Percentiles rank a stretch among this genome's conserved stretches.
Conservation (phyloP, 768 basidiomycete species). For the Psilocybe cyanescens region DNA sequence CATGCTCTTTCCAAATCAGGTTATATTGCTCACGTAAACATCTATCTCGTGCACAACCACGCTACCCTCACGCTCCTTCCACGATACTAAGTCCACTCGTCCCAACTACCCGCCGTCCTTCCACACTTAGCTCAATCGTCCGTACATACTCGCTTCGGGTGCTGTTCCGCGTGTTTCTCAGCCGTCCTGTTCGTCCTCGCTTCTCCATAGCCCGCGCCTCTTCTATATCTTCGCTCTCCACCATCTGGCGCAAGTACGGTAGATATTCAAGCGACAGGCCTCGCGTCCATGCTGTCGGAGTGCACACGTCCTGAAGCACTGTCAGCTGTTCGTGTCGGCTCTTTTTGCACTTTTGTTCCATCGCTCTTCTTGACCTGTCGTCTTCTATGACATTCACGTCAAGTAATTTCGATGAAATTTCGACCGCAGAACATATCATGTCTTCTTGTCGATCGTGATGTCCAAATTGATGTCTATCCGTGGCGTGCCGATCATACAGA, state of each 20-base stretch:
- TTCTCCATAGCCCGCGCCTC: slow-evolving; percentile 32
- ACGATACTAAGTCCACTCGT: slow-evolving; percentile 28
- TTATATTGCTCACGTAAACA: slow-evolving; percentile 43
- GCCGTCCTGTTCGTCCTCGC: slow-evolving; percentile 38
- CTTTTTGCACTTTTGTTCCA: slow-evolving; percentile 14
- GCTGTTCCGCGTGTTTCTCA: slow-evolving; percentile 59
- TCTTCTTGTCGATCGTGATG: slow-evolving; percentile 48
- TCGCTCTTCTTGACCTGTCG: slow-evolving; percentile 2
- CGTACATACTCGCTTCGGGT: slow-evolving; percentile 45
- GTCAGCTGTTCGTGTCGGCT: slow-evolving; percentile 12
- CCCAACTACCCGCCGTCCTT: slow-evolving; percentile 36
- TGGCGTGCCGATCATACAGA: slow-evolving; percentile 36
- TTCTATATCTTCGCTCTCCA: slow-evolving; percentile 63
- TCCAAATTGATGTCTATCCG: slow-evolving; percentile 31
- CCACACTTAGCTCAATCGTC: slow-evolving; percentile 41
- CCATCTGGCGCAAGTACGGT: slow-evolving; percentile 69
- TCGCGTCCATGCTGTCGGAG: slow-evolving; percentile 42
- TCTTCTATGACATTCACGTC: slow-evolving; percentile 17
- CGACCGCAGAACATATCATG: slow-evolving; percentile 51
- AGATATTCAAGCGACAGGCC: slow-evolving; percentile 70
- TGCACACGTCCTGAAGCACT: slow-evolving; percentile 53
- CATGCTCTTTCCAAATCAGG: slow-evolving; percentile 38
- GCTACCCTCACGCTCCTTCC: slow-evolving; percentile 25
- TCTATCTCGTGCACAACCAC: slow-evolving; percentile 27
- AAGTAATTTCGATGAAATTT: slow-evolving; percentile 47